phyloP scores from a whole-genome alignment of 495 filamentous ascomycete species.

The Cenococcum geophilum region DNA sequence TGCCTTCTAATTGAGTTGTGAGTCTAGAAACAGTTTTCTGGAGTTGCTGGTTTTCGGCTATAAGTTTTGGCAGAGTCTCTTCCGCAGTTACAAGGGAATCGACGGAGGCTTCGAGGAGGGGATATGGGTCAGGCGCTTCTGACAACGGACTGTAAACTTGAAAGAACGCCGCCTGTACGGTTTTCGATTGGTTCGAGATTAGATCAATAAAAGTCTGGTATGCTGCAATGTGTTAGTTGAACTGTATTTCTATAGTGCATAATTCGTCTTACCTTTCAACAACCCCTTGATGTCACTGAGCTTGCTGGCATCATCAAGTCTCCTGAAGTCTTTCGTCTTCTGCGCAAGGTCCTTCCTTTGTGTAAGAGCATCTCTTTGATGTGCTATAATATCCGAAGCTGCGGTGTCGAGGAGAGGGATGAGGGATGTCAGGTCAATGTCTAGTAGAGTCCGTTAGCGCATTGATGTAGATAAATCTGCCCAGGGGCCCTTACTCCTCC shows the following conservation, averaged over 20 bases:
- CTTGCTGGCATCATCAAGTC: conserved; percentile 86
- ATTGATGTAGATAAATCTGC: not conserved
- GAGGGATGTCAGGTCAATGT: conserved; percentile 79
- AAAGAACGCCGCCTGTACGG: conserved; percentile 80
- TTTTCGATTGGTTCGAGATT: conserved; percentile 84
- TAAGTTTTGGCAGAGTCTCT: conserved; percentile 83
- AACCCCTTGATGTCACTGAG: conserved; percentile 80
- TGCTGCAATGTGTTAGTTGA: conserved; percentile 47
- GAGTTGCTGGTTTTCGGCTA: conserved; percentile 75
- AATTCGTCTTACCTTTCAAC: conserved; percentile 59
- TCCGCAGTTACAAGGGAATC: conserved; percentile 86
- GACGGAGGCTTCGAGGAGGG: conserved; percentile 89
- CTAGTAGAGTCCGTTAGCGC: conserved; percentile 46
- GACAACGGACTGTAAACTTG: conserved; percentile 85
- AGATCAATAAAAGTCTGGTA: conserved; percentile 94
- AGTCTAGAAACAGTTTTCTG: conserved; percentile 71
- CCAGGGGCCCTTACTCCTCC: conserved; percentile 67
- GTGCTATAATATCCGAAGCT: conserved; percentile 84
- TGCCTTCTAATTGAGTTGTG: conserved; percentile 88
- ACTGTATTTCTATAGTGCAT: not conserved
- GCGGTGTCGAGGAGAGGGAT: conserved; percentile 84
- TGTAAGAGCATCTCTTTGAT: conserved; percentile 85
- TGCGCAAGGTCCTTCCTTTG: conserved; percentile 95
- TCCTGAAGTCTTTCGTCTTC: conserved; percentile 97
- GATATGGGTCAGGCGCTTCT: conserved; percentile 94